A percentile compares a stretch with the other conserved stretches of the same genome.
These are phyloP conservation scores for Secale cereale DNA, from an alignment of 176 grass and related monocot species.

Conservation along the genomic window DNA sequence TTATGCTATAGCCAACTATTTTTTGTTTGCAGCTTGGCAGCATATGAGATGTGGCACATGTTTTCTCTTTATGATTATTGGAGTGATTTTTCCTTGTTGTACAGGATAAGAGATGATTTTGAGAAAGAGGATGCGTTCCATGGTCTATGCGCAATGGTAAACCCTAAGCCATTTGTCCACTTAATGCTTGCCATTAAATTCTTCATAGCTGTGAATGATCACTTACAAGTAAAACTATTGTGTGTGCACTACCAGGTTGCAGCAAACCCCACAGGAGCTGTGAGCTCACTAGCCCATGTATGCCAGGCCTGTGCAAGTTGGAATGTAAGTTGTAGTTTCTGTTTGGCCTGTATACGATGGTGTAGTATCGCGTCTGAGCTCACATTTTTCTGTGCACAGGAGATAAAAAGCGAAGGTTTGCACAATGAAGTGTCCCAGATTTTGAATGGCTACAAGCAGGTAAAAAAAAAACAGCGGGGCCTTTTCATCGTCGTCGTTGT, in stretches of 20 bases:
- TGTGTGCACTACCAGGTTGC: slow-evolving; percentile 51
- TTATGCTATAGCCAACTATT: not conserved
- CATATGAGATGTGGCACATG: not conserved
- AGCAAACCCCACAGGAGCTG: slow-evolving; percentile 69
- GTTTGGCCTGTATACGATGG: too few relatives aligned
- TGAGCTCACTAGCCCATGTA: slow-evolving; percentile 62
- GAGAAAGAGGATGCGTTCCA: slow-evolving; percentile 98
- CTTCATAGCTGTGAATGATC: not conserved
- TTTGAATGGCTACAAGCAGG: slow-evolving; percentile 95
- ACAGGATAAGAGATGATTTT: slow-evolving; percentile 98
- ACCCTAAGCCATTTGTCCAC: not conserved
- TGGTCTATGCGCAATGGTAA: slow-evolving; percentile 92
- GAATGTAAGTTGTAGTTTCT: slow-evolving; percentile 51
- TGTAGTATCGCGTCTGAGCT: not conserved
- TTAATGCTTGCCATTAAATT: not conserved
- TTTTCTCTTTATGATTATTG: slow-evolving; percentile 1
- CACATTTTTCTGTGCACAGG: slow-evolving; percentile 42
- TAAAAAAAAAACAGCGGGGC: slow-evolving; percentile 19
- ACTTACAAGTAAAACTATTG: not conserved
- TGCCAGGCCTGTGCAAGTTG: slow-evolving; percentile 93
- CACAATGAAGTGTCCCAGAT: slow-evolving; percentile 83
- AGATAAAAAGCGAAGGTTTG: slow-evolving; percentile 87
- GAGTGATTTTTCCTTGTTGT: slow-evolving; percentile 11
- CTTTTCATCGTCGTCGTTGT: not conserved
- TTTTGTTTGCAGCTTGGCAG: not conserved